Conservation (phyloP, 768 basidiomycete genomes). For the Mycena olivaceomarginata region DNA sequence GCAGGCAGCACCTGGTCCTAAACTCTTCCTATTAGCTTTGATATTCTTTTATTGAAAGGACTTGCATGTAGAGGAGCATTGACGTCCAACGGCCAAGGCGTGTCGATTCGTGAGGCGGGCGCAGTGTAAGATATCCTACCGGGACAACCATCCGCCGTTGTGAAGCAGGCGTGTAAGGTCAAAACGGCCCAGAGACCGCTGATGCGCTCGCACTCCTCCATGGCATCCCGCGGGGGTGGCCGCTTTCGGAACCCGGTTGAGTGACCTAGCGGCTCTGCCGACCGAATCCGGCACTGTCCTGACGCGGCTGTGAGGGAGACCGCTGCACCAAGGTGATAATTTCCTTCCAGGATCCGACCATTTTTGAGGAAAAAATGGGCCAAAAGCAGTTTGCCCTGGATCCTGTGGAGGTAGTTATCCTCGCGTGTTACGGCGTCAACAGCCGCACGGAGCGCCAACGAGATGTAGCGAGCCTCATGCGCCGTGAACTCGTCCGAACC, state of each 20-base stretch:
- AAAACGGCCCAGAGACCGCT: slow-evolving; percentile 42
- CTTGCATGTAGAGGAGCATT: neutral
- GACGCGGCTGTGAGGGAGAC: slow-evolving; percentile 55
- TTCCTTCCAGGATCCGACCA: slow-evolving; percentile 65
- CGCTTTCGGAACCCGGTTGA: no score
- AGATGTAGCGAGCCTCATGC: slow-evolving; percentile 40
- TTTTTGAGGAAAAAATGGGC: slow-evolving; percentile 65
- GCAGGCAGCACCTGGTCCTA: no score
- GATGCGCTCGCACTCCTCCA: slow-evolving; percentile 34
- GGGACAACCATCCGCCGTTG: slow-evolving; percentile 52
- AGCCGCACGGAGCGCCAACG: slow-evolving; percentile 42
- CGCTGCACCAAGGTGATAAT: slow-evolving; percentile 63
- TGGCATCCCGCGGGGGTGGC: slow-evolving; percentile 50
- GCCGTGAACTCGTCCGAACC: slow-evolving; percentile 31
- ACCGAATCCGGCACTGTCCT: slow-evolving; percentile 54
- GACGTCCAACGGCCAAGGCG: slow-evolving; percentile 61
- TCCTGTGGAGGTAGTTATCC: slow-evolving; percentile 55
- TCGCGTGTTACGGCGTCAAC: slow-evolving; percentile 42
- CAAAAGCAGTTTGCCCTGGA: slow-evolving; percentile 66
- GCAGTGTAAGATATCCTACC: slow-evolving; percentile 55
- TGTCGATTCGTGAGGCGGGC: slow-evolving; percentile 54
- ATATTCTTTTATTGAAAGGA: no score
- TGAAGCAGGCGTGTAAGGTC: slow-evolving; percentile 59
- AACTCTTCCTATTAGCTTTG: no score
- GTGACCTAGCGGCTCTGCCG: slow-evolving; percentile 25